Conservation (phyloP, 306 rosid genomes). For the Pterocarpus santalinus region DNA sequence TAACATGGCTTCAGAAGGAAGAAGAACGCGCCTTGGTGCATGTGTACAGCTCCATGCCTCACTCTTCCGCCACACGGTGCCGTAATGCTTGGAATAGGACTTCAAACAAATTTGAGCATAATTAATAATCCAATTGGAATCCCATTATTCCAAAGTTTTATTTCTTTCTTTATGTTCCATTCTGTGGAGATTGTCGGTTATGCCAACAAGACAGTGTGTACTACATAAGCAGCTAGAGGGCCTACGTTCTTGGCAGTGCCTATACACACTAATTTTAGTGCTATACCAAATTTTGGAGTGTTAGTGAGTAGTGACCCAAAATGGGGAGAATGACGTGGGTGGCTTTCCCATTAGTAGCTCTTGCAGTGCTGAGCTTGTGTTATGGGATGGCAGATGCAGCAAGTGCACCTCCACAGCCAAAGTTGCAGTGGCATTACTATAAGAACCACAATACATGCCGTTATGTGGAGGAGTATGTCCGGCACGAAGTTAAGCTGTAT, state of each 20-base stretch:
- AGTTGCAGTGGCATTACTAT: constrained; percentile 75
- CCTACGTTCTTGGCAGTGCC: constrained; percentile 12
- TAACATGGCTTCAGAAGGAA: constrained; percentile 47
- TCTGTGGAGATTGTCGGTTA: constrained; percentile 38
- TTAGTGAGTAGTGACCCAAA: not conserved
- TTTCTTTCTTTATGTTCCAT: constrained; percentile 24
- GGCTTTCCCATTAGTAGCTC: constrained; percentile 44
- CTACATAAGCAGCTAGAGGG: constrained; percentile 42
- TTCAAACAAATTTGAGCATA: not conserved
- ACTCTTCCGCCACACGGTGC: constrained; percentile 57
- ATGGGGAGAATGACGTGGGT: constrained; percentile 48
- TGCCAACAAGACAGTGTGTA: constrained; percentile 31
- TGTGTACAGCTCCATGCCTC: constrained; percentile 60
- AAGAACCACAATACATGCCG: constrained; percentile 53
- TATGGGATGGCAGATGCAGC: constrained; percentile 44
- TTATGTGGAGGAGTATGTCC: constrained; percentile 61
- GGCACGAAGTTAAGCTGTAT: constrained; percentile 58
- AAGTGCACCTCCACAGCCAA: constrained; percentile 29
- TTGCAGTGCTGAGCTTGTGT: constrained; percentile 50
- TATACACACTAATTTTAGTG: constrained; percentile 10
- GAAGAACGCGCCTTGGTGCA: constrained; percentile 51
- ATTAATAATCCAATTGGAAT: constrained; percentile 26
- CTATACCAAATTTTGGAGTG: constrained; percentile 26
- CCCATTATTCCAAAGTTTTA: constrained; percentile 17
- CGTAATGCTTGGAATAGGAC: constrained; percentile 46